Base-by-base conservation (phyloP, 768 basidiomycete species). In the Tremella mesenterica region DNA sequence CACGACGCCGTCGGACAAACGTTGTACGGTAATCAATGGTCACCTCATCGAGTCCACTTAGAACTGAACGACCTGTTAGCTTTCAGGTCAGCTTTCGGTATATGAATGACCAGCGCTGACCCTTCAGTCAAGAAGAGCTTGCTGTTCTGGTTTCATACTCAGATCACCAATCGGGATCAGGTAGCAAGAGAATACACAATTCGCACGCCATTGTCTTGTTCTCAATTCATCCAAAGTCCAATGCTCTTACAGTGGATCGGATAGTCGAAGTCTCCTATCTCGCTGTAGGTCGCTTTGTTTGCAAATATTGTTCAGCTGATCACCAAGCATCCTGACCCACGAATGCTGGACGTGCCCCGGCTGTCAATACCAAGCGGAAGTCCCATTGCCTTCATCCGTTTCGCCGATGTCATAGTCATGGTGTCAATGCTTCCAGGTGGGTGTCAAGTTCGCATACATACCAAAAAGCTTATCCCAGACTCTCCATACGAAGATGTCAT, bases 401-500 rank as follows among this genome's bases (percentile, higher is more conserved):
- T 76, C 34, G 58, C 74, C 12, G 67, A 70, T 25, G 65, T 61
- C 2, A 55, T 76, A 26, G 60, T 75, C 18, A 50, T 73, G 36
- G 54, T 70, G 18, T 73, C 73, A 1, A 49, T 75, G 14, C 38
- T 48, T 4, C 56, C 53, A 23, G 31, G 69, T 70, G 29, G 39
- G 66, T 53, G 14, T 48, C 21, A 33, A 20, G 16, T 2, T 34
- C 9, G 23, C 33, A 13, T 20, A 13, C 29, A 30, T n/a, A 27
- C 18, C 18, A 33, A 3, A 27, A 13, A 52, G 48, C 53, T 44
- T 41, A 44, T 44, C 7, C 13, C 53, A 67, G 67, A 59, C 10
- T 60, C 63, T 2, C 29, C 63, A 0, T 73, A 74, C 59, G 74
- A 76, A 44, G 75, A 77, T 39, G 60, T 61, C 28, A 70, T 76